Base-by-base conservation (phyloP, 2,329 filamentous ascomycete genomes). In the Scedosporium aurantiacum region DNA sequence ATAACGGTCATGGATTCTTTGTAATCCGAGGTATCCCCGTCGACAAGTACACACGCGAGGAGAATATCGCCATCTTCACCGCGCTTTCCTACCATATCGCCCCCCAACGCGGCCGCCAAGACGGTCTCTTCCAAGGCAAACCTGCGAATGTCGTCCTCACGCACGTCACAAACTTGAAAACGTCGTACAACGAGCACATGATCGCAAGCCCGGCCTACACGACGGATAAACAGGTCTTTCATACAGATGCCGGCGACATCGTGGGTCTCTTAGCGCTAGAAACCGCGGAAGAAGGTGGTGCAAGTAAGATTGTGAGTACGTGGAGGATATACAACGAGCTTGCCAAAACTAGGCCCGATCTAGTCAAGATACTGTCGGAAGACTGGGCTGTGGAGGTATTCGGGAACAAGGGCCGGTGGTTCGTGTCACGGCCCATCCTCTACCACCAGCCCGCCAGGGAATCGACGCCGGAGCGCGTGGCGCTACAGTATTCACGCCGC, bases 321-420 rank as follows among this genome's bases (percentile, higher is more conserved):
- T 81, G 78, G 76, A 71, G 73, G 2, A 78, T 86, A 1, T 86
- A 86, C 68, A 86, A 86, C 64, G 78, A 84, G 65, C 73, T 86
- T 1, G 82, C 82, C 0, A 70, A 69, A 16, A 80, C 75, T 0
- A 70, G 82, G n/a, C 82, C 83, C 0, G 83, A 86, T 65, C 68
- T 86, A 3, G 78, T 87, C 18, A 71, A 76, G 2, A 82, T 79
- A 0, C 69, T 86, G 32, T 70, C 78, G 0, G 72, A 76, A 61
- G 63, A 61, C 25, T 64, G 63, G 63, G 59, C 57, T 14, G 60
- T 64, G 54, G 63, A 64, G 23, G 37, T 61, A 0, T 41, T 10
- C 27, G 8, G 12, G 73, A 73, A 28, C 28, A 57, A 56, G 84
- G 82, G 12, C 32, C 74, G 58, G 1, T 63, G 76, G 16, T 84